Base-by-base conservation (phyloP, 2,329 filamentous ascomycete species). In the Phialocephala subalpina region DNA sequence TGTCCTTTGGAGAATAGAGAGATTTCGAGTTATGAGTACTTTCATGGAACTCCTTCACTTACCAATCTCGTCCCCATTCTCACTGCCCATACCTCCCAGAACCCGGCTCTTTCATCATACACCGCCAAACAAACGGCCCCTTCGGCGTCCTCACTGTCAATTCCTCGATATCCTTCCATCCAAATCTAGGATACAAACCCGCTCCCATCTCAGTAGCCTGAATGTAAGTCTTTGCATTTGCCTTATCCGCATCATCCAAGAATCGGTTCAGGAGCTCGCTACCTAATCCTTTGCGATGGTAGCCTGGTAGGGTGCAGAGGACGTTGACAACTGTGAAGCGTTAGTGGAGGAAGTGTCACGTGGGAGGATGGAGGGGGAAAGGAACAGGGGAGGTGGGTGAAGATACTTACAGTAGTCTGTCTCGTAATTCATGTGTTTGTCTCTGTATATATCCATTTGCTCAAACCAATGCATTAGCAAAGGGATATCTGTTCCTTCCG, bases 381-480 rank as follows among this genome's bases (percentile, higher is more conserved):
- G 12, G 38, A 42, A 42, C 4, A n/a, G 40, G 11, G 40, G 18
- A 7, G 29, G 12, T 11, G 18, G n/a, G 55, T 12, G 8, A 5
- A 40, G 18, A 8, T 3, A 38, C 20, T 42, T 27, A 58, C 56
- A 58, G 22, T 29, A 58, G 16, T 58, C 56, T 11, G 25, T 42
- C 35, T 58, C 56, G 25, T 45, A 58, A n/a, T 58, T 27, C 56
- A 58, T 58, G 27, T 58, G 56, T 18, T 58, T 58, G 12, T 58
- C 56, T 45, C 27, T 27, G 27, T 27, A 58, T 9, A 3, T 4
- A 29, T 58, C 56, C 56, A 58, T 58, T 8, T 25, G 22, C 38
- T 29, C 56, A 25, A 58, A 58, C 33, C 56, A 58, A 27, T 58
- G 56, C 36, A n/a, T 29, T 9, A 58, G 22, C 18, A 58, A 27